These are phyloP conservation scores for Arthrobotrys iridis DNA, from an alignment of 2,329 filamentous ascomycete species.

Conservation along the genomic window DNA sequence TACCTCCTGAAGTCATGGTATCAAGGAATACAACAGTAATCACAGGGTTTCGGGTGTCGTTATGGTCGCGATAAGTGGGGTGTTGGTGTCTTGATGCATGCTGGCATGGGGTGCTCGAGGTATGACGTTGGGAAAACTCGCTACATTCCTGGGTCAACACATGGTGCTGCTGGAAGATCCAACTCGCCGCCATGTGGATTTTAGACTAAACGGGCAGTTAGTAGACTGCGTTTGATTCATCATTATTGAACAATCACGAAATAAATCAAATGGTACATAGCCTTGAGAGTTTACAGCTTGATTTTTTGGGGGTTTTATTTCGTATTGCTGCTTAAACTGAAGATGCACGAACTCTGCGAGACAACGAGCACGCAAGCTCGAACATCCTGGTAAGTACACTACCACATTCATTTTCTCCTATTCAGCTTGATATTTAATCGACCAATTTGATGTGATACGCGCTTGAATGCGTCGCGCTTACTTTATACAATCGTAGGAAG, in stretches of 20 bases:
- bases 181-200: background rate
- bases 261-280: background rate
- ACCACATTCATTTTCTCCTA: too few relatives aligned
- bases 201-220: background rate
- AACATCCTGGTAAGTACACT: too few relatives aligned
- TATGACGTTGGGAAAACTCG: slow-evolving; percentile 25
- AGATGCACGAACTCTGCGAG: too few relatives aligned
- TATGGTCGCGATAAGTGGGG: background rate
- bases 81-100: background rate
- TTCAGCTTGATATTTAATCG: too few relatives aligned
- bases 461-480: too few relatives aligned
- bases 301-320: too few relatives aligned
- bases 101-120: background rate
- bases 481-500: too few relatives aligned
- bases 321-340: too few relatives aligned
- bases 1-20: background rate
- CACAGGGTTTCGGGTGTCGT: background rate
- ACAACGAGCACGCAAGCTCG: too few relatives aligned
- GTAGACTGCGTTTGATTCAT: too few relatives aligned
- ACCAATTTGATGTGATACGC: too few relatives aligned
- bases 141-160: slow-evolving; percentile 25
- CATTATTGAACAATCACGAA: background rate
- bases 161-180: slow-evolving; percentile 3
- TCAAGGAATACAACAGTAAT: background rate
- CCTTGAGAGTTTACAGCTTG: too few relatives aligned